These are phyloP conservation scores for Dactylella cylindrospora DNA, from an alignment of 2,329 filamentous ascomycete species.

Conservation along the genomic window DNA sequence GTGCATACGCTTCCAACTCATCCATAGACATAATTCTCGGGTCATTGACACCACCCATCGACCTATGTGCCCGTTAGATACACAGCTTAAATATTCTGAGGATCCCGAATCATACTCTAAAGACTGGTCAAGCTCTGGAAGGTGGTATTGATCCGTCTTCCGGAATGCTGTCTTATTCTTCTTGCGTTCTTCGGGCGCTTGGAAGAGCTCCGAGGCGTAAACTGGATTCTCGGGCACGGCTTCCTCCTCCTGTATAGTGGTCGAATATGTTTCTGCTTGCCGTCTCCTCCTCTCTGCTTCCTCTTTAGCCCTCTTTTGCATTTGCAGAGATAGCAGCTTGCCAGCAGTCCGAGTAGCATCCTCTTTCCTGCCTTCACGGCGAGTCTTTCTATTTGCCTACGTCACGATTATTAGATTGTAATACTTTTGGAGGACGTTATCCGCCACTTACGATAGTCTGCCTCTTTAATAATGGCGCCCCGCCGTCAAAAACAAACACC, in stretches of 20 bases:
- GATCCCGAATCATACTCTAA: slow-evolving; percentile 60
- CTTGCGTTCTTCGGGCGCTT: slow-evolving; percentile 74
- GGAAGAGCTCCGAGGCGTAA: slow-evolving; percentile 86
- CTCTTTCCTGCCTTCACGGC: slow-evolving; percentile 83
- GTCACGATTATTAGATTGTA: neutral
- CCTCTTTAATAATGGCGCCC: slow-evolving; percentile 84
- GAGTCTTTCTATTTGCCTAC: slow-evolving; percentile 65
- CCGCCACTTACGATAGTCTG: slow-evolving; percentile 70
- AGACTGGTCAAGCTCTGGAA: slow-evolving; percentile 77
- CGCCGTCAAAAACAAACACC: slow-evolving; percentile 97
- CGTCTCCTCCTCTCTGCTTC: slow-evolving; percentile 68
- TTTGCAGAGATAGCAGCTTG: slow-evolving; percentile 87
- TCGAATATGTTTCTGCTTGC: slow-evolving; percentile 46
- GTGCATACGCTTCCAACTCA: slow-evolving; percentile 89
- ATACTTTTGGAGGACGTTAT: neutral
- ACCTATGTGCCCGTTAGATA: neutral
- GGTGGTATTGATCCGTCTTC: slow-evolving; percentile 92
- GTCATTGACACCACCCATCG: slow-evolving; percentile 85
- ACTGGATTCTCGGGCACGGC: slow-evolving; percentile 72
- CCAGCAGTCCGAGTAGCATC: slow-evolving; percentile 91
- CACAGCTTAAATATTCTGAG: neutral
- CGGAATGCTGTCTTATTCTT: slow-evolving; percentile 70
- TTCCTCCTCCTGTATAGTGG: slow-evolving; percentile 53
- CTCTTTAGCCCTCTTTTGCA: slow-evolving; percentile 86
- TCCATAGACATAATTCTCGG: slow-evolving; percentile 94